Evolutionary conservation across 148 eudicot genomes (phyloP).

Genomic region (Rhododendron ferrugineum): DNA sequence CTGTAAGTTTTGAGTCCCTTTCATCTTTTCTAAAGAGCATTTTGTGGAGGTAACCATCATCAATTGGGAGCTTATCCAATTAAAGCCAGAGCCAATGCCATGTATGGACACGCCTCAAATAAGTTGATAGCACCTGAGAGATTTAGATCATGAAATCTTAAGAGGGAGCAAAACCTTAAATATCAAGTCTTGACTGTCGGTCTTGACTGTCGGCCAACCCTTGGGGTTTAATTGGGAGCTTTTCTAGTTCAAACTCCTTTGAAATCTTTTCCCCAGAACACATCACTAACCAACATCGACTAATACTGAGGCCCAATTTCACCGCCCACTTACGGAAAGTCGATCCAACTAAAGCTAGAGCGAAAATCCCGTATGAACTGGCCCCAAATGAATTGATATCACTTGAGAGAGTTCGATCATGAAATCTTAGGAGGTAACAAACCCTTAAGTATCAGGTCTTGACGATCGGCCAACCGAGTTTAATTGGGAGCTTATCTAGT

Average conservation of each 20-base stretch:
- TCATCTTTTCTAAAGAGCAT: slow-evolving; percentile 1
- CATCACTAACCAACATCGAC: neutral
- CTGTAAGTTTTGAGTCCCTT: neutral
- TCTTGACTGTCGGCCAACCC: neutral
- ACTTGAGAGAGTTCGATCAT: no score
- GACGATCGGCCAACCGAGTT: neutral
- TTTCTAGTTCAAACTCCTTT: neutral
- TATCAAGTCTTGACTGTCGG: no score
- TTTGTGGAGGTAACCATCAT: neutral
- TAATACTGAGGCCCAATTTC: neutral
- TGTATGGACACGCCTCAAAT: no score
- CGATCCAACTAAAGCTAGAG: no score
- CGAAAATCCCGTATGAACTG: no score
- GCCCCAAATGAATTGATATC: no score
- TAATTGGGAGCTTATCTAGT: neutral
- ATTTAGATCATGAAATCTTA: neutral
- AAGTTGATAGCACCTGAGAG: no score
- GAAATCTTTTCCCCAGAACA: neutral
- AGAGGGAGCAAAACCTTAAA: neutral
- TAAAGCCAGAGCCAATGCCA: no score
- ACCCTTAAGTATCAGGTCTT: no score
- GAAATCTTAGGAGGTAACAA: neutral
- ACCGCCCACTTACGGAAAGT: no score
- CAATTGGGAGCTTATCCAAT: neutral
- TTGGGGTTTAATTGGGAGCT: neutral